Evolutionary conservation across 2,329 filamentous ascomycete species (phyloP), one percentile per base, ranked within the genome.

Genomic region (Aureobasidium pullulans): DNA sequence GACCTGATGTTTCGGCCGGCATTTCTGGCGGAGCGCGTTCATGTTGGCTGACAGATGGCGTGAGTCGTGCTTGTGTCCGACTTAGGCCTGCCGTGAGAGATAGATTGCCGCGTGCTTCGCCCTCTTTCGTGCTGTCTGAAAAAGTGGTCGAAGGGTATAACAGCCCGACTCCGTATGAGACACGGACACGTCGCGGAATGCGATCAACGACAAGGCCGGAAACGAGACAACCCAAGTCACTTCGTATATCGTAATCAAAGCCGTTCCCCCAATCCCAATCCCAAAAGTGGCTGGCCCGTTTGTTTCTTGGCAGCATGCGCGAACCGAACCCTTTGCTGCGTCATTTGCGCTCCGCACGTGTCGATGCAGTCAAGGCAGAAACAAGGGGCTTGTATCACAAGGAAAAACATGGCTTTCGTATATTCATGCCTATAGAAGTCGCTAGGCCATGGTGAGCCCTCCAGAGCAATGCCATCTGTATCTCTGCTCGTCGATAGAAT

Each of bases 1-100:
- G 67, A 96, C 89, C 81, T 97, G 93, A 77, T 99, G 94, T 79
- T 96, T 97, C 31, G 94, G 93, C 62, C 93, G 90, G 75, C 79
- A 81, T 66, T 79, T 80, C 71, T 85, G 81, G 64, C 82, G 80
- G 66, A 83, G 76, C 62, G 80, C 75, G 69, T 84, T 76, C 78
- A 84, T 84, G 31, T 58, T 56, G 50, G 39, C 39, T 44, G 39
- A 44, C 31, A 9, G 40, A 44, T 56, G 52, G 47, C 40, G 39
- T 42, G 40, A 53, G 57, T 50, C 36, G 43, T 37, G 28, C 13
- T 42, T 29, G 29, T 34, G 36, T 36, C 34, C 8, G 11, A 32
- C 29, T 32, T 23, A 23, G 28, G 49, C 48, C 52, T 53, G 48
- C 34, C 15, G 32, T 53, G 39, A 36, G 10, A 7, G 36, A 4